Percentiles rank a stretch among this genome's conserved stretches.
phyloP scores from a whole-genome alignment of 148 eudicot species.

The Persicaria tinctoria region DNA sequence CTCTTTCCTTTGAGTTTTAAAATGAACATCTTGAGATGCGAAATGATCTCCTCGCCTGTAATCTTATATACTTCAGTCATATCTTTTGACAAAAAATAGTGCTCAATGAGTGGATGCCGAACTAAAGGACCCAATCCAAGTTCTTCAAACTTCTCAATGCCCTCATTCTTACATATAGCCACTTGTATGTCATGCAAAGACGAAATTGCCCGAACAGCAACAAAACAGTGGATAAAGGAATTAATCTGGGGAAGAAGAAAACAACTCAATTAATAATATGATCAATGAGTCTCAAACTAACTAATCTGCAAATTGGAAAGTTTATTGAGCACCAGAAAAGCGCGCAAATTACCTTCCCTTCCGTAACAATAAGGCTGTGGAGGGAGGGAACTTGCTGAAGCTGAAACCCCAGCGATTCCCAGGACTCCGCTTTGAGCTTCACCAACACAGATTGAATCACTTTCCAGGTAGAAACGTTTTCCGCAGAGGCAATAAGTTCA shows the following conservation, averaged over 20 bases:
- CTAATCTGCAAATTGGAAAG: not conserved
- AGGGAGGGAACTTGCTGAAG: conserved; percentile 68
- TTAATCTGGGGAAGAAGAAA: conserved; percentile 40
- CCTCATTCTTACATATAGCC: conserved; percentile 75
- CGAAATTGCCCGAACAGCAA: conserved; percentile 55
- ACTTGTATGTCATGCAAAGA: conserved; percentile 66
- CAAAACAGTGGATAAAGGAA: conserved; percentile 82
- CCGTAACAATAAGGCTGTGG: conserved; percentile 31
- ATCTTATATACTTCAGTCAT: conserved; percentile 46
- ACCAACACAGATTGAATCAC: conserved; percentile 52
- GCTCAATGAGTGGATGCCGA: conserved; percentile 61
- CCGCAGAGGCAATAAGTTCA: conserved; percentile 29
- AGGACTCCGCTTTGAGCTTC: conserved; percentile 49
- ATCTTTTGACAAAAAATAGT: conserved; percentile 65
- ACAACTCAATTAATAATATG: not conserved
- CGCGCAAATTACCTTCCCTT: conserved; percentile 57
- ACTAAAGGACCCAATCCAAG: conserved; percentile 83
- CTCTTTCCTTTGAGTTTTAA: conserved; percentile 24
- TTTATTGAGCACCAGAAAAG: not conserved
- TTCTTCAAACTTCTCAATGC: conserved; percentile 59
- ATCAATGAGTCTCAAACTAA: not conserved
- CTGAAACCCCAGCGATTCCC: conserved; percentile 68
- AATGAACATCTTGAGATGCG: conserved; percentile 37
- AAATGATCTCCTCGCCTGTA: conserved; percentile 51
- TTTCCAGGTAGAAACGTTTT: conserved; percentile 61